A percentile compares a stretch with the other conserved stretches of the same genome.
phyloP scores from a whole-genome alignment of 2,329 filamentous ascomycete genomes.

The Arthrobotrys musiformis region DNA sequence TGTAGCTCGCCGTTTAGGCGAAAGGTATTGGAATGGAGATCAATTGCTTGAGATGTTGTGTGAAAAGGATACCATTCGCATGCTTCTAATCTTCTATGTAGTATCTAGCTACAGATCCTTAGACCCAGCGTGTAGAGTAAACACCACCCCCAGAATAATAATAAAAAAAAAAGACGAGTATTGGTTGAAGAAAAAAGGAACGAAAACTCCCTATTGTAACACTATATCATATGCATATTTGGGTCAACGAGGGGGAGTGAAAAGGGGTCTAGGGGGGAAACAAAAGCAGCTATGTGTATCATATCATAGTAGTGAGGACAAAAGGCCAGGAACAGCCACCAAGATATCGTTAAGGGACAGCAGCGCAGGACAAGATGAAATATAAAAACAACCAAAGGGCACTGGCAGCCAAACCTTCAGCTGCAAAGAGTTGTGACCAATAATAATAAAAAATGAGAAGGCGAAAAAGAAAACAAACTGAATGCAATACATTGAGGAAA shows the following conservation, averaged over 20 bases:
- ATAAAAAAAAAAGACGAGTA: not conserved
- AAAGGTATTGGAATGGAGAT: not conserved
- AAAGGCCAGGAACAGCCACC: not conserved
- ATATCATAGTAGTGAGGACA: not conserved
- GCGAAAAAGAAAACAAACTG: not conserved
- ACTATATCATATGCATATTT: not conserved
- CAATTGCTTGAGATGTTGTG: not conserved
- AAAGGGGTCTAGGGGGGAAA: not conserved
- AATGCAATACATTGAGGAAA: slow-evolving; percentile 7
- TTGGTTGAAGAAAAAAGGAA: not conserved
- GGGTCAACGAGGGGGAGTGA: not conserved
- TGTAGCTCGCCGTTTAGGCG: not conserved
- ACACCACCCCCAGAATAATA: not conserved
- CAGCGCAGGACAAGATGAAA: not conserved
- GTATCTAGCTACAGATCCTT: slow-evolving; percentile 9
- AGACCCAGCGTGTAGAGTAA: not conserved
- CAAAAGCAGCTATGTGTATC: not conserved
- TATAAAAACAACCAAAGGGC: not conserved
- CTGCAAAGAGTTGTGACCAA: not conserved
- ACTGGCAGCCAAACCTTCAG: not conserved
- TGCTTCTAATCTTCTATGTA: slow-evolving; percentile 28
- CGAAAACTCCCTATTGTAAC: not conserved
- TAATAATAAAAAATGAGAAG: not conserved
- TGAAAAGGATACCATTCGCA: slow-evolving; percentile 21
- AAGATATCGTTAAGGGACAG: not conserved